Evolutionary conservation across 2,329 filamentous ascomycete genomes (phyloP).

Genomic region (Metarhizium sp.): DNA sequence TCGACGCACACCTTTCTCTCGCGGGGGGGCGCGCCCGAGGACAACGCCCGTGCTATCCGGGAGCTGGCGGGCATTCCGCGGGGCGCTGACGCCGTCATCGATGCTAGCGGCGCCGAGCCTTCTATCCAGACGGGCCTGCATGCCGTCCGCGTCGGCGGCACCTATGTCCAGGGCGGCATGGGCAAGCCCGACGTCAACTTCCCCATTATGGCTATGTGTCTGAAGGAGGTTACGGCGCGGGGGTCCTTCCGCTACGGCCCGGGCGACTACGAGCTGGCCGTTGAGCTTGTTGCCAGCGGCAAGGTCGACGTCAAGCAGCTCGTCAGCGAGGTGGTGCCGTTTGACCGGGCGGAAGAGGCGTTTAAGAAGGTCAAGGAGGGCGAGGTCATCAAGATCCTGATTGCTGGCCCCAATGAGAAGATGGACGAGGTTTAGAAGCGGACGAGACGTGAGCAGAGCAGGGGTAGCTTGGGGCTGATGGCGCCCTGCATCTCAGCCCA

Average conservation of each 20-base stretch:
- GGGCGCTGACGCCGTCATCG: conserved; percentile 71
- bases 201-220: conserved; percentile 82
- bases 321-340: conserved; percentile 68
- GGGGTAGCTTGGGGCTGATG: too few relatives aligned
- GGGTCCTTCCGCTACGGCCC: conserved; percentile 85
- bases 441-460: neutral
- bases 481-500: too few relatives aligned
- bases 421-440: neutral
- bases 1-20: conserved; percentile 64
- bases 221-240: conserved; percentile 79
- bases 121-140: conserved; percentile 69
- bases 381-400: conserved; percentile 64
- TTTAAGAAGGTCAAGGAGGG: conserved; percentile 81
- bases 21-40: conserved; percentile 51
- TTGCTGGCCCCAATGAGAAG: conserved; percentile 56
- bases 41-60: conserved; percentile 64
- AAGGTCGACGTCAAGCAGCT: conserved; percentile 75
- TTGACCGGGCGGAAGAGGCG: conserved; percentile 74
- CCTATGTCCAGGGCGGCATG: conserved; percentile 84
- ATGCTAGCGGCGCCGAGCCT: conserved; percentile 70
- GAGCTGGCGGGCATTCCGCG: conserved; percentile 51
- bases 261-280: conserved; percentile 78
- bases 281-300: conserved; percentile 65
- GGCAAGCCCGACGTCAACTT: conserved; percentile 80
- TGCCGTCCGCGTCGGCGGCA: conserved; percentile 60